Base-by-base conservation (phyloP, 78 protist species). In the Dictyostelium intermedium region DNA sequence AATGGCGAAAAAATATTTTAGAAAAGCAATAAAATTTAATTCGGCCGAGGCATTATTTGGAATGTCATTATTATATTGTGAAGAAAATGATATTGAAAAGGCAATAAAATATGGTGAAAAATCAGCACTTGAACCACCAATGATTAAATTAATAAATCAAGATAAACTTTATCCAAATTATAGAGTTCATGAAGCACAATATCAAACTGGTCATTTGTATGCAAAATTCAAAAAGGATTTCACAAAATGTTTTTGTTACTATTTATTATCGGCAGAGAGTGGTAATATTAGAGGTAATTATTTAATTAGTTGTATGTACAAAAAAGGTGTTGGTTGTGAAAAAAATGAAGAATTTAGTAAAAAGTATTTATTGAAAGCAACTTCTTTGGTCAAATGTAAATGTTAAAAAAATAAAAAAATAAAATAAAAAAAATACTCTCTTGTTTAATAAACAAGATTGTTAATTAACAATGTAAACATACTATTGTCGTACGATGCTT, bases 321-420 rank as follows among this genome's bases (percentile, higher is more conserved):
- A 39, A 39, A 77, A 77, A 77, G 83, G 83, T 39, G 83, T 77
- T 41, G 83, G 83, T n/a, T 77, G 83, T 41, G 39, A 77, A 41
- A 77, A 23, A 41, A 25, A 77, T 77, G 35, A 39, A 77, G 83
- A 77, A 39, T 14, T n/a, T 39, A 77, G 83, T 77, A 77, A 41
- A 77, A 39, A 77, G 2, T 77, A 77, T 77, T 39, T 77, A 20
- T n/a, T 77, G 23, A 77, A 77, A 41, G 83, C 83, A 77, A 66
- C 32, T 25, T 66, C 74, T 27, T 25, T 66, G 4, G 32, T 66
- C 3, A 66, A 66, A 27, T 66, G 74, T 66, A 66, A 66, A 25
- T 66, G 27, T 56, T 56, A 56, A 45, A 8, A 45, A 45, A 53
- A 53, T 18, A 53, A 18, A 14, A 53, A 53, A 53, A 53, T 1